Evolutionary conservation across 1,284 basidiomycete species (phyloP).

Genomic region (Kwoniella shivajii): DNA sequence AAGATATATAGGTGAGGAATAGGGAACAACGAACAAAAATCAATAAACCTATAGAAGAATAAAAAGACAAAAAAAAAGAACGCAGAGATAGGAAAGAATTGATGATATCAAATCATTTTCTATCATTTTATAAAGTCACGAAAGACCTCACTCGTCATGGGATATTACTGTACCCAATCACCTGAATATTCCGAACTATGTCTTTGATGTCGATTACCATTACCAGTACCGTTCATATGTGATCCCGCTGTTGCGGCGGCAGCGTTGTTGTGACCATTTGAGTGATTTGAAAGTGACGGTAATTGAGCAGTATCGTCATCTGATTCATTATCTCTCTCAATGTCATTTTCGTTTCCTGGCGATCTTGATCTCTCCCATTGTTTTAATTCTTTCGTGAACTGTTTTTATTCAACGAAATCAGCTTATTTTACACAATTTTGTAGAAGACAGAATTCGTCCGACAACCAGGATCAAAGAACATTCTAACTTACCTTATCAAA

Average conservation of each 20-base stretch:
- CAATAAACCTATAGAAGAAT: no score
- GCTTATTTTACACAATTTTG: neutral
- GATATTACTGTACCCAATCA: conserved; percentile 38
- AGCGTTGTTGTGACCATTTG: neutral
- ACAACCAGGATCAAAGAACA: no score
- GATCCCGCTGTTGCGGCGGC: neutral
- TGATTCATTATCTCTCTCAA: conserved; percentile 8
- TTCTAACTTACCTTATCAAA: conserved; percentile 47
- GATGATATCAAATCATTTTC: no score
- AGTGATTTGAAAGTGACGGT: no score
- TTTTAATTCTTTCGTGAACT: conserved; percentile 52
- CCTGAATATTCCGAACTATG: conserved; percentile 38
- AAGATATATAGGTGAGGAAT: no score
- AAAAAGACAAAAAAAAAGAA: no score
- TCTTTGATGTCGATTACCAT: conserved; percentile 21
- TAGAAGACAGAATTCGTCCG: no score
- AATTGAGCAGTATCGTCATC: conserved; percentile 21
- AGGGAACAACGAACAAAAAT: no score
- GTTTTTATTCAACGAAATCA: neutral
- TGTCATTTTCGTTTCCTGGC: conserved; percentile 17
- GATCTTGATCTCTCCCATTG: conserved; percentile 51
- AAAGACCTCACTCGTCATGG: no score
- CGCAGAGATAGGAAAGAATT: no score
- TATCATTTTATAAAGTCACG: neutral
- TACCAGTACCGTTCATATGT: neutral